Percentiles rank a stretch among this genome's conserved stretches.
Evolutionary conservation across 148 eudicot genomes (phyloP).

Genomic region (Spergularia bocconei): DNA sequence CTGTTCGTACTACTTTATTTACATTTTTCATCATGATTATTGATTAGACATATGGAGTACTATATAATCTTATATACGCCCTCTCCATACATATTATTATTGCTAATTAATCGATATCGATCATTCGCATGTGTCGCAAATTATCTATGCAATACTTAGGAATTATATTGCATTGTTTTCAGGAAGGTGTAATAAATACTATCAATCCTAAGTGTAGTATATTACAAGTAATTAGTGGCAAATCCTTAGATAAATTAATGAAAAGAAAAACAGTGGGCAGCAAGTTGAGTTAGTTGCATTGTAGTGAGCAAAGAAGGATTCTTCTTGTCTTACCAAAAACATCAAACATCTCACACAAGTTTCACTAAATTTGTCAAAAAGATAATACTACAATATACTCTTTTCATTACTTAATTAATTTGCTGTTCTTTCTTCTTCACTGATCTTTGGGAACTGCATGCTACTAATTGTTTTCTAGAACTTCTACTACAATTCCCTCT

Average conservation of each 20-base stretch:
- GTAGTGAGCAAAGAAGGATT: conserved; percentile 21
- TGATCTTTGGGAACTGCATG: conserved; percentile 20
- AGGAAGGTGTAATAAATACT: conserved; percentile 24
- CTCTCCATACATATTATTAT: background rate
- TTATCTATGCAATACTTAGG: background rate
- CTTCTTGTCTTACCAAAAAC: conserved; percentile 28
- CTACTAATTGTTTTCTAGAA: conserved; percentile 20
- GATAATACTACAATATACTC: background rate
- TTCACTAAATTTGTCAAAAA: conserved; percentile 16
- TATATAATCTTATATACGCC: no score
- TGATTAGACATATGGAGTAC: background rate
- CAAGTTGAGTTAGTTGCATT: conserved; percentile 10
- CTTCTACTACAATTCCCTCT: background rate
- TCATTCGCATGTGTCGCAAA: conserved; percentile 17
- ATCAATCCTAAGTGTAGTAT: background rate
- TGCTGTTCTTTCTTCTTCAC: background rate
- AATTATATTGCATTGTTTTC: conserved; percentile 32
- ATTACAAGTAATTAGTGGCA: background rate
- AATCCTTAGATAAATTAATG: background rate
- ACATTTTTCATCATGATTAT: conserved; percentile 9
- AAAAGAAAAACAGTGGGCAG: conserved; percentile 19
- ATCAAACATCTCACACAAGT: conserved; percentile 18
- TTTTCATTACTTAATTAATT: background rate
- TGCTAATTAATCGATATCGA: background rate
- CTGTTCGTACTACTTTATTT: conserved; percentile 7